Evolutionary conservation across 202 grass and related monocot genomes (phyloP), one percentile per base, ranked within the genome.

Genomic region (Cymbopogon flexuosus): DNA sequence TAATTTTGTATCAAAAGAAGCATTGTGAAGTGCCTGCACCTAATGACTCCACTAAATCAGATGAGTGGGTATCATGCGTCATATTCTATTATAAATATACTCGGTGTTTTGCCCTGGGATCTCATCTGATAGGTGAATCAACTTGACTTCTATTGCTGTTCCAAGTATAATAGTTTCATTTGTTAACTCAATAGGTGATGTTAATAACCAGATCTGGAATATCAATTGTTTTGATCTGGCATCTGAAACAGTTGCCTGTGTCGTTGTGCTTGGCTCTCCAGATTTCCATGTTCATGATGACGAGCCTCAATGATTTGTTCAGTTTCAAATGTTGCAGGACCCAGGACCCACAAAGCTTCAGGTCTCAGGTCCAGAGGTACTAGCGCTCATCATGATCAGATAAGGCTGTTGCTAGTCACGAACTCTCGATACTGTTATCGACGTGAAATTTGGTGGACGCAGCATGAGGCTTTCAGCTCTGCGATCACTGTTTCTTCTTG

Each of bases 281-380:
- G 62, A 83, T 81, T 85, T 68, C 65, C 65, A 67, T 41, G 41
- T 61, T 85, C 59, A 82, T 75, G 58, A 10, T 30, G 42, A 72
- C 65, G 65, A 77, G 23, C 4, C 47, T 34, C 47, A 62, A 33
- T 39, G 72, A 61, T 72, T 68, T 51, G 8, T 78, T 85, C 65
- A 45, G 45, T 64, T 81, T 81, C 40, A 70, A 41, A 63, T 16
- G 30, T 74, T 70, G 35, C 30, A 21, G 62, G 43, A 30, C 2
- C 68, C 11, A 33, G 22, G 68, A 10, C 13, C 52, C 5, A 42
- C 49, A n/a, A 58, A 58, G 31, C 80, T 59, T 39, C 45, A 66
- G 69, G 31, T 52, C 59, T 45, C 65, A 65, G 65, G 21, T 40
- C 75, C 35, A 45, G 41, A 45, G 42, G 37, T 37, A 29, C 51